These are phyloP conservation scores for Closterium sp. DNA, from an alignment of 139 green algal genomes.

Conservation along the genomic window DNA sequence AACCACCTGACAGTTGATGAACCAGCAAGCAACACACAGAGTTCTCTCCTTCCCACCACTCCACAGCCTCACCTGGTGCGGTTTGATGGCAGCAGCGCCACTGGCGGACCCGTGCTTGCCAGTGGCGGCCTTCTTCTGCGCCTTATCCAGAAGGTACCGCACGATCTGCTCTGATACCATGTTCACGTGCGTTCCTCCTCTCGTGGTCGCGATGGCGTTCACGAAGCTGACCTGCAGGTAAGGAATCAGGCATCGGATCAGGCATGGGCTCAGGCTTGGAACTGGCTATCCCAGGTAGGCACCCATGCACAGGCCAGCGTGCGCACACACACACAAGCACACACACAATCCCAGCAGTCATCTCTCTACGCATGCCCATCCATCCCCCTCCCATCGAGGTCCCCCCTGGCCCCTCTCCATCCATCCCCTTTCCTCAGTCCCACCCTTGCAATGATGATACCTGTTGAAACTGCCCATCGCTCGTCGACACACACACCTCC, in stretches of 20 bases:
- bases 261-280: no score
- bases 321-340: no score
- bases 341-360: no score
- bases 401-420: no score
- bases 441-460: neutral
- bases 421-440: no score
- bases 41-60: no score
- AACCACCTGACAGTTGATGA: no score
- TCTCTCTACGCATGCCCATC: no score
- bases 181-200: constrained; percentile 96
- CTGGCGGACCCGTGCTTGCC: constrained; percentile 63
- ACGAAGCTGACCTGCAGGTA: constrained; percentile 89
- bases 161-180: constrained; percentile 84
- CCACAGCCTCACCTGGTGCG: constrained; percentile 96
- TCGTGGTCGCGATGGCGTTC: constrained; percentile 94
- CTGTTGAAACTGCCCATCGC: neutral
- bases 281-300: no score
- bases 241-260: neutral
- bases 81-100: constrained; percentile 7
- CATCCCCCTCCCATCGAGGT: no score
- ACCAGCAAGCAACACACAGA: no score
- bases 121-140: constrained; percentile 82
- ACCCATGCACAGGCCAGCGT: no score
- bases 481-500: neutral
- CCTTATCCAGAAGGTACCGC: constrained; percentile 31